Evolutionary conservation across 495 filamentous ascomycete species (phyloP).

Genomic region (Daldinia vernicosa): DNA sequence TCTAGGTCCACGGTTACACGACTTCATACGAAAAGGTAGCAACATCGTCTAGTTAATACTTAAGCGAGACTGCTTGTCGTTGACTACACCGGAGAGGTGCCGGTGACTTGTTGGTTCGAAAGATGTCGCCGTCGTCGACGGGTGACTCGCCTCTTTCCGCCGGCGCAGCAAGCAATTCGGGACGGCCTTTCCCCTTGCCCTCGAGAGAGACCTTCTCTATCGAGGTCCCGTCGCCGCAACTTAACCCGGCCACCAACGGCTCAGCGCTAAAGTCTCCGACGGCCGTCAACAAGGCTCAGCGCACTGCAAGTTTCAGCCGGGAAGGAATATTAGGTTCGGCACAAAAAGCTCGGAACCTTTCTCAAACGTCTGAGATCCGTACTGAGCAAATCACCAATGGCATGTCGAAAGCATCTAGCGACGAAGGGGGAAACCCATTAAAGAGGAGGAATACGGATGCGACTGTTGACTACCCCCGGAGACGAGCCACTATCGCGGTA

Average conservation of each 20-base stretch:
- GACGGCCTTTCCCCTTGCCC: conserved; percentile 55
- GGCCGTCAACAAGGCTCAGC: conserved; percentile 57
- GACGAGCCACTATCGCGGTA: conserved; percentile 78
- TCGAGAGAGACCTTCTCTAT: conserved; percentile 58
- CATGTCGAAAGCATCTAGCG: conserved; percentile 56
- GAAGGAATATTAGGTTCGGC: conserved; percentile 67
- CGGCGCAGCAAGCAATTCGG: conserved; percentile 49
- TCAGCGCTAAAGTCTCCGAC: conserved; percentile 61
- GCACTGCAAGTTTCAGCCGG: conserved; percentile 61
- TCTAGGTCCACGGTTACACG: conserved; percentile 38
- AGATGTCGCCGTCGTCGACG: conserved; percentile 61
- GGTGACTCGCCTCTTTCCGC: conserved; percentile 60
- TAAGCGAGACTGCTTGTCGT: conserved; percentile 34
- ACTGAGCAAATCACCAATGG: conserved; percentile 52
- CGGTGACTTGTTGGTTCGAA: conserved; percentile 32
- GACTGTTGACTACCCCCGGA: conserved; percentile 71
- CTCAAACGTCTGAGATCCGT: conserved; percentile 60
- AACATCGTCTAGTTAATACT: conserved; percentile 30
- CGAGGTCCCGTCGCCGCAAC: conserved; percentile 57
- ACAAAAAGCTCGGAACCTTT: conserved; percentile 64
- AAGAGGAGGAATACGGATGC: conserved; percentile 74
- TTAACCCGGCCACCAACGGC: conserved; percentile 53
- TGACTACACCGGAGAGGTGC: conserved; percentile 30
- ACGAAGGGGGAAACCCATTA: conserved; percentile 62
- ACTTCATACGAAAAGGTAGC: conserved; percentile 30